Conservation (phyloP, 148 eudicot species). For the Amaranthus palmeri region DNA sequence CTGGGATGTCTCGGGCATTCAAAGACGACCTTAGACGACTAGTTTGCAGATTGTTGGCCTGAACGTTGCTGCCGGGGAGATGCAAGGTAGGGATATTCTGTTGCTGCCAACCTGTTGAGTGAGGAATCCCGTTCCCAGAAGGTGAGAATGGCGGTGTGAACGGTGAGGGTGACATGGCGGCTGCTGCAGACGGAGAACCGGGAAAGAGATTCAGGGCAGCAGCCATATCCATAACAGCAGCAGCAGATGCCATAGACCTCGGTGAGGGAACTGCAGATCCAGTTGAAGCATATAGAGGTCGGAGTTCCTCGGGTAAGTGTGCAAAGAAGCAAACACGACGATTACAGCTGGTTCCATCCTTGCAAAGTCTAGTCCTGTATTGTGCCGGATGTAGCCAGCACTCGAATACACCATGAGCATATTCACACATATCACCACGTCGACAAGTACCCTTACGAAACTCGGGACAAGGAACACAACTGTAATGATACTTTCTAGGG, state of each 20-base stretch:
- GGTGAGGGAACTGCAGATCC: conserved; percentile 62
- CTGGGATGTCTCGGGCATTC: conserved; percentile 37
- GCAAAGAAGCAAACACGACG: conserved; percentile 69
- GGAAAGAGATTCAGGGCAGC: conserved; percentile 42
- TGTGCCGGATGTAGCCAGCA: conserved; percentile 66
- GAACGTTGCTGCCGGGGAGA: conserved; percentile 39
- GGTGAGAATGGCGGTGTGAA: conserved; percentile 47
- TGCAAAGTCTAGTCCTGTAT: conserved; percentile 53
- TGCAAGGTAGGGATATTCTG: conserved; percentile 41
- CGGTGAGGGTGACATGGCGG: conserved; percentile 32
- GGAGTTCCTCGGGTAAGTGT: conserved; percentile 45
- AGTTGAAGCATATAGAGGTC: conserved; percentile 42
- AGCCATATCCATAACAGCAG: conserved; percentile 51
- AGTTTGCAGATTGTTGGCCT: conserved; percentile 35
- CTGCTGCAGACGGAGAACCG: conserved; percentile 41
- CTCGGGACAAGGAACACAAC: conserved; percentile 57
- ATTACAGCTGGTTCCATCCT: conserved; percentile 48
- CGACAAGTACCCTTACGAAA: conserved; percentile 55
- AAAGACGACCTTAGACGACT: conserved; percentile 41
- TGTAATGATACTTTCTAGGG: conserved; percentile 48
- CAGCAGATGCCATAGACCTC: conserved; percentile 41
- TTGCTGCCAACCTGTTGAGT: conserved; percentile 35
- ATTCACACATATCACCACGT: conserved; percentile 53
- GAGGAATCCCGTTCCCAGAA: conserved; percentile 37
- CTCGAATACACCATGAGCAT: conserved; percentile 65